Conservation (phyloP, 2,329 filamentous ascomycete genomes). For the Sarocladium strictum region DNA sequence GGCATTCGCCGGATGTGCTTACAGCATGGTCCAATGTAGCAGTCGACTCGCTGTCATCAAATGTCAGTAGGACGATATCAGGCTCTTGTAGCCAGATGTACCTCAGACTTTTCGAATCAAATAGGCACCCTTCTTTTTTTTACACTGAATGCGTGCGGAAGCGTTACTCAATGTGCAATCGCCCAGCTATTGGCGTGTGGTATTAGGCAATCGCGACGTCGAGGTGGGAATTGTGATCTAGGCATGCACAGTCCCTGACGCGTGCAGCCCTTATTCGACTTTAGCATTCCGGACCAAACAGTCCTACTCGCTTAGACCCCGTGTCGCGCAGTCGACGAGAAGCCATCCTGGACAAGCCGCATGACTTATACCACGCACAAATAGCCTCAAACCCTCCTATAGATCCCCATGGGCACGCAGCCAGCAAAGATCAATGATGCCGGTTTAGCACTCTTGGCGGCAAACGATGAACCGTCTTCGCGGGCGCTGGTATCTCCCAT, state of each 20-base stretch:
- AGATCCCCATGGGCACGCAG: background rate
- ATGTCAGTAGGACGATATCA: too few relatives aligned
- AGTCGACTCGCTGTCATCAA: too few relatives aligned
- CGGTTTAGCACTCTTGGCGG: background rate
- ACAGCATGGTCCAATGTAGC: too few relatives aligned
- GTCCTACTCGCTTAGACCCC: background rate
- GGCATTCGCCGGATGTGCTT: too few relatives aligned
- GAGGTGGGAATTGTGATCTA: background rate
- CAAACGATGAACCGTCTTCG: background rate
- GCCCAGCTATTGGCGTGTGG: too few relatives aligned
- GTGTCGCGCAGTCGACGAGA: background rate
- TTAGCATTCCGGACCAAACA: conserved; percentile 3
- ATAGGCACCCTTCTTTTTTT: too few relatives aligned
- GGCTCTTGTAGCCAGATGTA: too few relatives aligned
- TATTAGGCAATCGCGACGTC: background rate
- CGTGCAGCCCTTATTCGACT: background rate
- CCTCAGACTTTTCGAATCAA: too few relatives aligned
- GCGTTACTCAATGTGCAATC: too few relatives aligned
- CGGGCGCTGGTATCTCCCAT: background rate
- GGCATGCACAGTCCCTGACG: conserved; percentile 2
- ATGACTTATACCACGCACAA: too few relatives aligned
- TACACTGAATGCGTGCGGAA: too few relatives aligned
- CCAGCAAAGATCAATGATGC: background rate
- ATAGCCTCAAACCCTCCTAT: background rate
- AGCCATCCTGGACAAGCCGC: too few relatives aligned